A percentile compares a stretch with the other conserved stretches of the same genome.
phyloP scores from a whole-genome alignment of 2,329 filamentous ascomycete species.

The Stemphylium vesicarium region DNA sequence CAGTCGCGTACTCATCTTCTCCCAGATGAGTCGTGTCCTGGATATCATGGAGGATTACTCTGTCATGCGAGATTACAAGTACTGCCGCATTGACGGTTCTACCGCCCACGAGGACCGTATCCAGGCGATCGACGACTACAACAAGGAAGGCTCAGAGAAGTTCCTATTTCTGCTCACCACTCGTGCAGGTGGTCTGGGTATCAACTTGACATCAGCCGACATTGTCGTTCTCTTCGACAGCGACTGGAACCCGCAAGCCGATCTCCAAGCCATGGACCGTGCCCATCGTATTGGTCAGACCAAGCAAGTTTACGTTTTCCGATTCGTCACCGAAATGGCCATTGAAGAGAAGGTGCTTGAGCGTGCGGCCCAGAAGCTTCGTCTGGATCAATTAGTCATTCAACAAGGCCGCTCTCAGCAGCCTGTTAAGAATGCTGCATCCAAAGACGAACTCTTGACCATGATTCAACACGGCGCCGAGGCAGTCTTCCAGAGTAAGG shows the following conservation, averaged over 20 bases:
- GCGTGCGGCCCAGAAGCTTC: slow-evolving; percentile 93
- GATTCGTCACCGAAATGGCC: slow-evolving; percentile 96
- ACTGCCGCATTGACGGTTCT: slow-evolving; percentile 95
- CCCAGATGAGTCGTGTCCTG: slow-evolving; percentile 96
- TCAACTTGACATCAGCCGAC: slow-evolving; percentile 93
- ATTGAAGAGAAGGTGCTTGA: slow-evolving; percentile 99
- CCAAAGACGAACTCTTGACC: slow-evolving; percentile 92
- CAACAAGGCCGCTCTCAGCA: slow-evolving; percentile 95
- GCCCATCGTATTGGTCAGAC: slow-evolving; percentile 98
- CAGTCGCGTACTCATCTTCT: slow-evolving; percentile 97
- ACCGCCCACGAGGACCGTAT: slow-evolving; percentile 98
- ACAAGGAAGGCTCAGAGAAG: slow-evolving; percentile 84
- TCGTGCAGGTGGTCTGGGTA: slow-evolving; percentile 91
- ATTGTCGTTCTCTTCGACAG: slow-evolving; percentile 97
- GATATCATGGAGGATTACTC: slow-evolving; percentile 99
- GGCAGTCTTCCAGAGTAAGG: slow-evolving; percentile 82
- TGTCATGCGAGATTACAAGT: slow-evolving; percentile 91
- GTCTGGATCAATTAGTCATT: slow-evolving; percentile 95
- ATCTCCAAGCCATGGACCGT: slow-evolving; percentile 98
- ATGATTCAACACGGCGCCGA: slow-evolving; percentile 99
- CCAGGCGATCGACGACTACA: slow-evolving; percentile 97
- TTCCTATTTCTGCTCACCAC: slow-evolving; percentile 96
- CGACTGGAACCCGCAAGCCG: slow-evolving; percentile 98
- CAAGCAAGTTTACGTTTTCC: slow-evolving; percentile 95
- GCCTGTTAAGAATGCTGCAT: slow-evolving; percentile 87